These are phyloP conservation scores for Sicyos edulis DNA, from an alignment of 306 rosid genomes.

Conservation along the genomic window DNA sequence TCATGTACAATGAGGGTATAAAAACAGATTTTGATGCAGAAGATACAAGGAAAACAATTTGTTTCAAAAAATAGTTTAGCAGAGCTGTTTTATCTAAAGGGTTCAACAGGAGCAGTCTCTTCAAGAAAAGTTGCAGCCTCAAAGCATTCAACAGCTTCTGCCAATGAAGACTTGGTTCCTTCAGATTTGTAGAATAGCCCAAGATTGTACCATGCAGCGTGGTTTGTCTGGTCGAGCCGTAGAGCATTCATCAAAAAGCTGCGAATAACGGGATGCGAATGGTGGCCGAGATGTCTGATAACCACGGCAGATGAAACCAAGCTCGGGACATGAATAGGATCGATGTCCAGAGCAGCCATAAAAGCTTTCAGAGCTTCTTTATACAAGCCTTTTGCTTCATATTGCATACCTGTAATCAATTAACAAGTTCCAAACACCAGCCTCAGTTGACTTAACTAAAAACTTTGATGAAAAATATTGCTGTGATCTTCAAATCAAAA, in stretches of 20 bases:
- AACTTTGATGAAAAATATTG: neutral
- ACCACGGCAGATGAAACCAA: conserved; percentile 54
- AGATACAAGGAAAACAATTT: conserved; percentile 5
- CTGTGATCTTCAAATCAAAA: neutral
- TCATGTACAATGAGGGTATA: conserved; percentile 21
- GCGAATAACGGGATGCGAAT: conserved; percentile 33
- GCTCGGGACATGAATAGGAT: conserved; percentile 64
- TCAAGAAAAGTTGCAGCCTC: conserved; percentile 68
- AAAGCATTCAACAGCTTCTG: conserved; percentile 69
- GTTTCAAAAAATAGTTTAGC: neutral
- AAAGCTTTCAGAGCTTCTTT: conserved; percentile 62
- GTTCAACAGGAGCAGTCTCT: conserved; percentile 74
- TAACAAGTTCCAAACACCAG: conserved; percentile 9
- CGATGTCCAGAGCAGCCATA: conserved; percentile 49
- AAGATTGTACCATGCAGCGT: conserved; percentile 77
- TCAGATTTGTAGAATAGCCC: conserved; percentile 54
- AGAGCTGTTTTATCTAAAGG: conserved; percentile 50
- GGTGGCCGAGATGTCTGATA: conserved; percentile 39
- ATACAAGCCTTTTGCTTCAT: conserved; percentile 56
- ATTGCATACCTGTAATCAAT: conserved; percentile 44
- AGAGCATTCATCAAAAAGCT: conserved; percentile 70
- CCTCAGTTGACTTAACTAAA: neutral
- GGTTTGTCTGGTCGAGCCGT: conserved; percentile 50
- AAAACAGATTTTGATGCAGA: conserved; percentile 6
- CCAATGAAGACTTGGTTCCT: conserved; percentile 41